Base-by-base conservation (phyloP, 805 yeast genomes). In the Metschnikowia lunata region DNA sequence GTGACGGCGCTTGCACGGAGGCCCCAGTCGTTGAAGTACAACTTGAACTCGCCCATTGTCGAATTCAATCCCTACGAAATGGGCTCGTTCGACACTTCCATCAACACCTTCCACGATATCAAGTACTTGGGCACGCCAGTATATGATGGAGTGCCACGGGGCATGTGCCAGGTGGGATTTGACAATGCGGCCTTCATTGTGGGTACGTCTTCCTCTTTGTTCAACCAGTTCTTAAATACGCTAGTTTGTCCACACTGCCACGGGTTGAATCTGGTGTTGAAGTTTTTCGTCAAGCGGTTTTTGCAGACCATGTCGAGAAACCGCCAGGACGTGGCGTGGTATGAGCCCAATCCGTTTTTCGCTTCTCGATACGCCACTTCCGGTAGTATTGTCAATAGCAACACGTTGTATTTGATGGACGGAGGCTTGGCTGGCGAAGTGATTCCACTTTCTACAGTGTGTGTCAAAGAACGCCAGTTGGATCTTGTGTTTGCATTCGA, bases 11-110 rank as follows among this genome's bases (percentile, higher is more conserved):
- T 67, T 34, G 75, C 70, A 8, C 56, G 74, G 34, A 53, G 54
- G 26, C 72, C 73, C 4, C 61, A 59, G 1, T 56, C 67, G 6
- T 30, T 57, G 11, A 59, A 51, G 1, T 66, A 62, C 48, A 58
- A 61, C 48, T 47, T 59, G 40, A 66, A 69, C 53, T 65, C 73
- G 11, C 67, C 74, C 2, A 61, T 68, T 2, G 54, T 69, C 32
- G 75, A 70, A 47, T 64, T 69, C 48, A 67, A 66, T 40, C 72
- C 75, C 5, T 70, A 56, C 45, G 75, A 70, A 49, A 59, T 69
- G 61, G 75, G 74, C 4, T 65, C 72, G 1, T 69, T 62, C 48
- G 74, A 70, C 46, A 59, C 67, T 10, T 62, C 71, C 6, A 55
- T 70, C 39, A 62, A 67, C 49, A 48, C 71, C 1, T 69, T 69